Conservation (phyloP, 805 yeast species). For the Soucietia sequanensis region DNA sequence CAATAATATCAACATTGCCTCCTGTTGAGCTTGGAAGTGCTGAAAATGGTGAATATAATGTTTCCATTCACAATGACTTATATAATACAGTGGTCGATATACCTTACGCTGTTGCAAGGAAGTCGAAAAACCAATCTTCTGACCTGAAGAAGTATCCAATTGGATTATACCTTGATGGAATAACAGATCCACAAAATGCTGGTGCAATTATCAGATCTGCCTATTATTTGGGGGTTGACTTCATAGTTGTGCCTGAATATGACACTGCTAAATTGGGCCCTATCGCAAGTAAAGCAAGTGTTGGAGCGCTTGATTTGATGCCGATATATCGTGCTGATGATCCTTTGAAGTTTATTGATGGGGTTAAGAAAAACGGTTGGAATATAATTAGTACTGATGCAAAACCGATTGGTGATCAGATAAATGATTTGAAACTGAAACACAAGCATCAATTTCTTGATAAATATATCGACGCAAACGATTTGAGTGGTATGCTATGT, state of each 20-base stretch:
- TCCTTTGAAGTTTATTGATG: constrained; percentile 62
- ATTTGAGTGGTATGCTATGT: constrained; percentile 43
- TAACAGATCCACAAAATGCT: constrained; percentile 83
- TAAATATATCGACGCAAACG: constrained; percentile 38
- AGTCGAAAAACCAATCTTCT: constrained; percentile 4
- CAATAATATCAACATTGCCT: constrained; percentile 12
- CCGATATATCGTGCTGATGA: constrained; percentile 57
- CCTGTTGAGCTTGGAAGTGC: constrained; percentile 25
- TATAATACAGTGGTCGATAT: constrained; percentile 11
- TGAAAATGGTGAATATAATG: constrained; percentile 16
- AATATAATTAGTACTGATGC: constrained; percentile 61
- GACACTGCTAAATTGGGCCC: constrained; percentile 78
- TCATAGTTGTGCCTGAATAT: constrained; percentile 63
- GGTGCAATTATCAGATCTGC: constrained; percentile 84
- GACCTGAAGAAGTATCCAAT: constrained; percentile 45
- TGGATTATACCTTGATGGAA: constrained; percentile 73
- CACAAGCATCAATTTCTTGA: constrained; percentile 29
- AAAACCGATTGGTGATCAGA: constrained; percentile 21
- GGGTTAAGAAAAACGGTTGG: constrained; percentile 65
- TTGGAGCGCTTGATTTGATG: constrained; percentile 79
- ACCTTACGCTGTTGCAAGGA: constrained; percentile 16
- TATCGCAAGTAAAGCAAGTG: constrained; percentile 73
- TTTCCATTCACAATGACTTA: constrained; percentile 16
- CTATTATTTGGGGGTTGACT: constrained; percentile 79
- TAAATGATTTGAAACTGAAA: constrained; percentile 17